Evolutionary conservation across 768 basidiomycete genomes (phyloP).

Genomic region (Chalciporus pseudorubinellus): DNA sequence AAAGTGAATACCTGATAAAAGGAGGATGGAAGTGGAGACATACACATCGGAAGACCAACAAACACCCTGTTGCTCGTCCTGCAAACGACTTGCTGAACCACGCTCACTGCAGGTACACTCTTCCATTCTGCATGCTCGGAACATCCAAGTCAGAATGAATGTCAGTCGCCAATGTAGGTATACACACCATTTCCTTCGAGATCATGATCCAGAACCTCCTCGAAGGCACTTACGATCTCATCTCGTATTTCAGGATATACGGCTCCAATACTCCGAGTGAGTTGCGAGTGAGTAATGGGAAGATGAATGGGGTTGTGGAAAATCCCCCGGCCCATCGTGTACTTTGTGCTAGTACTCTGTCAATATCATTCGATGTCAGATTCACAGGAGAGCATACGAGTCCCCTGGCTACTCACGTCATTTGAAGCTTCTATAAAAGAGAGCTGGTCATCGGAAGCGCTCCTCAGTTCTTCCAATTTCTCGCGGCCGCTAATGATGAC

Average conservation of each 20-base stretch:
- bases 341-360: constrained; percentile 38
- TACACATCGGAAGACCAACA: constrained; percentile 46
- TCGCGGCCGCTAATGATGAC: constrained; percentile 35
- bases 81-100: no score
- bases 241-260: constrained; percentile 42
- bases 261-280: constrained; percentile 38
- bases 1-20: no score
- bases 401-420: constrained; percentile 33
- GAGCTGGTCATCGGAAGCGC: constrained; percentile 37
- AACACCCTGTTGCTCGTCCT: no score
- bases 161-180: no score
- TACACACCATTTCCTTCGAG: constrained; percentile 11
- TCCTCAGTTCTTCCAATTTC: constrained; percentile 40
- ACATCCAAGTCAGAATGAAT: no score
- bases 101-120: constrained; percentile 23
- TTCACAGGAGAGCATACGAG: background rate
- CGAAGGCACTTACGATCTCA: constrained; percentile 43
- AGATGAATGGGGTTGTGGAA: constrained; percentile 28
- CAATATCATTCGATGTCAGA: background rate
- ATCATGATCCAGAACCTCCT: constrained; percentile 36
- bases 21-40: no score
- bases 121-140: no score
- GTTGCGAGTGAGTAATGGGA: constrained; percentile 21
- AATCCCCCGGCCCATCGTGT: constrained; percentile 37
- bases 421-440: constrained; percentile 30